A percentile compares a stretch with the other conserved stretches of the same genome.
Conservation (phyloP, 1,284 basidiomycete species). For the Cryptococcus wingfieldii region DNA sequence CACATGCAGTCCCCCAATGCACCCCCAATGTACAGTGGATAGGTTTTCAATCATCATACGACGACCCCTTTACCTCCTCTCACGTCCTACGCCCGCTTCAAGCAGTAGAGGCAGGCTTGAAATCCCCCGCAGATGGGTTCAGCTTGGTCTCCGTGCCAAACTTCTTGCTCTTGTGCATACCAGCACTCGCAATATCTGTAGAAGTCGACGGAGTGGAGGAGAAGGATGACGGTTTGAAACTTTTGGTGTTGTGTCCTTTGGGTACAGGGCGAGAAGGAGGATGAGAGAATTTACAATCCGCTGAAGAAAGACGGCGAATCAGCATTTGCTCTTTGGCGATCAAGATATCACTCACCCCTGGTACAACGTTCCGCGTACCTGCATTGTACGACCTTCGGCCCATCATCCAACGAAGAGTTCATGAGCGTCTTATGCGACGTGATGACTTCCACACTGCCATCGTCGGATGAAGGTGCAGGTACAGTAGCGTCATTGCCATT, state of each 20-base stretch:
- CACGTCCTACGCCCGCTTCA: background rate
- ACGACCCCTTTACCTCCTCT: background rate
- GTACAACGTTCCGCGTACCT: conserved; percentile 44
- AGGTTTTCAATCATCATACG: no score
- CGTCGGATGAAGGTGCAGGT: conserved; percentile 11
- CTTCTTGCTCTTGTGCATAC: conserved; percentile 34
- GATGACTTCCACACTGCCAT: conserved; percentile 29
- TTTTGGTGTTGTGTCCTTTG: conserved; percentile 6
- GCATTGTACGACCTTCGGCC: conserved; percentile 24
- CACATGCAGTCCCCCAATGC: no score
- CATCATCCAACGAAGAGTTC: conserved; percentile 36
- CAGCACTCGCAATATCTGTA: conserved; percentile 14
- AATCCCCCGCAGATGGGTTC: conserved; percentile 31
- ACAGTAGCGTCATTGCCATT: conserved; percentile 5
- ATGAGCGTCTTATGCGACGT: conserved; percentile 26
- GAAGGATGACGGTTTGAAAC: background rate
- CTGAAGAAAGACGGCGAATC: conserved; percentile 8
- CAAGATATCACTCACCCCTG: conserved; percentile 19
- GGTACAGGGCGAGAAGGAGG: conserved; percentile 29
- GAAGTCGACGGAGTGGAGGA: background rate
- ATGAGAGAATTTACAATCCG: conserved; percentile 40
- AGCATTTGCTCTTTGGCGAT: background rate
- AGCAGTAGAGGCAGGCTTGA: conserved; percentile 23
- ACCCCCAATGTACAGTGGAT: no score
- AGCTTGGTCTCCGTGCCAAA: conserved; percentile 21